These are phyloP conservation scores for Asclepias syriaca DNA, from an alignment of 257 asterid genomes.

Conservation along the genomic window DNA sequence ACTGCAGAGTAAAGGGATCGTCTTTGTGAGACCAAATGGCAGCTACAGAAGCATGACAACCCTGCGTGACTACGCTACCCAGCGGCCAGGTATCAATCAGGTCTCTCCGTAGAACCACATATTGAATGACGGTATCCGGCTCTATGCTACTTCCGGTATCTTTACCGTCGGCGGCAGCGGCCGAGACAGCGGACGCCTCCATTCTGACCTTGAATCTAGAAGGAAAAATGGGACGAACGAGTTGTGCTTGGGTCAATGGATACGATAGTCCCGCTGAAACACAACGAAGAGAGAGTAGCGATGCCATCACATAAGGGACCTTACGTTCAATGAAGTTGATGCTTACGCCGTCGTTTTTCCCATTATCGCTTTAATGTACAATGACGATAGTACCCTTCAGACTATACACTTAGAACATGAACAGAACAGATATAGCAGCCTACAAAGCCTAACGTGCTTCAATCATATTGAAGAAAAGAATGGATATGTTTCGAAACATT, in stretches of 20 bases:
- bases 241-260: neutral
- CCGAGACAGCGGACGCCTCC: slow-evolving; percentile 35
- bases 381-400: neutral
- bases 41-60: slow-evolving; percentile 96
- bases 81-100: slow-evolving; percentile 85
- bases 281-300: neutral
- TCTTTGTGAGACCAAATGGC: slow-evolving; percentile 73
- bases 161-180: slow-evolving; percentile 18
- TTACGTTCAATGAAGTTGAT: neutral
- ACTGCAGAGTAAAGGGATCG: slow-evolving; percentile 55
- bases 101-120: slow-evolving; percentile 86
- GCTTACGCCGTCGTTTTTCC: neutral
- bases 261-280: neutral
- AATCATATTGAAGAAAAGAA: too few species aligned
- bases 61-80: slow-evolving; percentile 88
- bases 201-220: slow-evolving; percentile 23
- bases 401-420: too few species aligned
- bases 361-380: too few species aligned
- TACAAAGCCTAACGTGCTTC: too few species aligned
- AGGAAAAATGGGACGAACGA: neutral
- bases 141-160: slow-evolving; percentile 4
- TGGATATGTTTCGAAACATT: too few species aligned
- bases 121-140: slow-evolving; percentile 66
- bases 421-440: too few species aligned
- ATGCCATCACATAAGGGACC: neutral